phyloP scores from a whole-genome alignment of 208 protist species.

The Leishmania major region DNA sequence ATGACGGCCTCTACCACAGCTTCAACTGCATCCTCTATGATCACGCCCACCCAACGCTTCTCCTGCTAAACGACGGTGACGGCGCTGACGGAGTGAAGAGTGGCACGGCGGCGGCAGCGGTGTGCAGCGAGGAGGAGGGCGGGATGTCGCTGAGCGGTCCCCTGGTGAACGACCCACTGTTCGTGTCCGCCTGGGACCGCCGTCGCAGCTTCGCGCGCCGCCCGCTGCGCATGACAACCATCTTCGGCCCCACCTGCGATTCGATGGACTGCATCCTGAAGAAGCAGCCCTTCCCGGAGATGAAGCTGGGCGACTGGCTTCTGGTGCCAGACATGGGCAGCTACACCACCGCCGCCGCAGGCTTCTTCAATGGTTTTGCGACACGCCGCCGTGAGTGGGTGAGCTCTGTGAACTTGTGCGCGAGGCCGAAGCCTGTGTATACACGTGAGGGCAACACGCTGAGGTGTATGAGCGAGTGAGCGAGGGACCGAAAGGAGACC shows the following conservation, averaged over 20 bases:
- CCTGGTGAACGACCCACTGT: conserved; percentile 24
- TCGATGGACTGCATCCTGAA: conserved; percentile 82
- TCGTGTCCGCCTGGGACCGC: conserved; percentile 23
- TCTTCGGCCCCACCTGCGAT: conserved; percentile 91
- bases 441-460: background rate
- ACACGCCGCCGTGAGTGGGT: conserved; percentile 57
- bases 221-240: conserved; percentile 54
- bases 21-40: conserved; percentile 91
- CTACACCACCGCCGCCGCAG: conserved; percentile 80
- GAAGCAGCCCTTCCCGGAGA: conserved; percentile 66
- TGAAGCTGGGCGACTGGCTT: conserved; percentile 85
- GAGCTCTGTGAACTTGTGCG: conserved; percentile 39
- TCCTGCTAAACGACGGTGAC: conserved; percentile 48
- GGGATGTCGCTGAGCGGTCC: conserved; percentile 13
- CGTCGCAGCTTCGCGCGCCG: conserved; percentile 23
- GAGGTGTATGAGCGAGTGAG: background rate
- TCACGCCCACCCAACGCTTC: conserved; percentile 57
- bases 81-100: conserved; percentile 18
- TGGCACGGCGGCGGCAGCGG: background rate
- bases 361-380: conserved; percentile 85
- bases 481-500: background rate
- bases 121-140: conserved; percentile 25
- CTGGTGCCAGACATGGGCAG: conserved; percentile 81
- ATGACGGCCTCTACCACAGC: conserved; percentile 85
- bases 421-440: background rate